Conservation (phyloP, 345 rosid genomes). For the Citrus glauca region DNA sequence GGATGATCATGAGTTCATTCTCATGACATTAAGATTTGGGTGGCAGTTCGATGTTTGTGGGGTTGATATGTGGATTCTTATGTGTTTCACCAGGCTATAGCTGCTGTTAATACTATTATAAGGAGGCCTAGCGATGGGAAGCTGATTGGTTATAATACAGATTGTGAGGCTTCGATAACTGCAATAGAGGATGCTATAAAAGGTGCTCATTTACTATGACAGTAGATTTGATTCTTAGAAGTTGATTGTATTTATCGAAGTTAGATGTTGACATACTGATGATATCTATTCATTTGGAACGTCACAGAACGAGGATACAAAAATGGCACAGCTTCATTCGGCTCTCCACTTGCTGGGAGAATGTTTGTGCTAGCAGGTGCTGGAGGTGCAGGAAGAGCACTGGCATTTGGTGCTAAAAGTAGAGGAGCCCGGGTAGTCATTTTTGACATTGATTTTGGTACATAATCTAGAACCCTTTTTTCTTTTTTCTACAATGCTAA, state of each 20-base stretch:
- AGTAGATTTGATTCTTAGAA: background rate
- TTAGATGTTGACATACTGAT: background rate
- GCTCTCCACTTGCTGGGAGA: slow-evolving; percentile 39
- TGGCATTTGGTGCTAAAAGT: slow-evolving; percentile 57
- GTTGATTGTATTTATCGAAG: background rate
- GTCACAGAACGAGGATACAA: slow-evolving; percentile 22
- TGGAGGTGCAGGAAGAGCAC: slow-evolving; percentile 68
- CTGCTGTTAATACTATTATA: slow-evolving; percentile 49
- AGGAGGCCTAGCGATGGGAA: slow-evolving; percentile 49
- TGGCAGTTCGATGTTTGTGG: background rate
- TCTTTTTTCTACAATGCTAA: background rate
- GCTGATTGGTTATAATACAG: slow-evolving; percentile 49
- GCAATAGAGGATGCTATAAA: slow-evolving; percentile 55
- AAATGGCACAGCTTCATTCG: slow-evolving; percentile 10
- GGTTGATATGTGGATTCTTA: background rate
- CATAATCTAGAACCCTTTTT: background rate
- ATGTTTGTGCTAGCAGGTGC: slow-evolving; percentile 58
- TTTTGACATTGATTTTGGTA: slow-evolving; percentile 57
- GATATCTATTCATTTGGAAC: background rate
- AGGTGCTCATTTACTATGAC: slow-evolving; percentile 23
- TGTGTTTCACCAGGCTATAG: slow-evolving; percentile 36
- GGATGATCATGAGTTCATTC: background rate
- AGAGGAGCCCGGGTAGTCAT: slow-evolving; percentile 49
- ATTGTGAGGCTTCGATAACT: slow-evolving; percentile 48
- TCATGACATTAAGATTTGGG: background rate